phyloP scores from a whole-genome alignment of 805 yeast species.

The Suhomyces faveliae region DNA sequence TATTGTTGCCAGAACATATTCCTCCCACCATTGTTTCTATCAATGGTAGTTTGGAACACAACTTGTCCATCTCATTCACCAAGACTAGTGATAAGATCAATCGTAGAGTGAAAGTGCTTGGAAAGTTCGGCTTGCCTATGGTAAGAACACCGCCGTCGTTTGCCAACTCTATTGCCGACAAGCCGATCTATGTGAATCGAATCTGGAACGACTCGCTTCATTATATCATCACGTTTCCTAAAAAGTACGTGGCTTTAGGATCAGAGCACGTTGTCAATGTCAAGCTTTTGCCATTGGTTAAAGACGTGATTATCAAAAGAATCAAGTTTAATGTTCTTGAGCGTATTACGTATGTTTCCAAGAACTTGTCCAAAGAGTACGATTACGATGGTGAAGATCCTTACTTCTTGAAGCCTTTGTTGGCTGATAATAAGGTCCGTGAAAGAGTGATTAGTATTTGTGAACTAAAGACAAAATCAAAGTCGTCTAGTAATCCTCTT shows the following conservation, averaged over 20 bases:
- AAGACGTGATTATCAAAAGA: conserved; percentile 60
- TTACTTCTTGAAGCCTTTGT: conserved; percentile 7
- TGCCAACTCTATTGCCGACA: conserved; percentile 59
- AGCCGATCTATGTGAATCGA: conserved; percentile 73
- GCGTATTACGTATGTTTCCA: conserved; percentile 60
- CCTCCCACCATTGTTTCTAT: conserved; percentile 61
- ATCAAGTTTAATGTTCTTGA: conserved; percentile 66
- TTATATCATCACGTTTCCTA: conserved; percentile 70
- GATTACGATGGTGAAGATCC: conserved; percentile 46
- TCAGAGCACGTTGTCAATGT: conserved; percentile 59
- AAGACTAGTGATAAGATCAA: conserved; percentile 36
- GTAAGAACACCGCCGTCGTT: conserved; percentile 56
- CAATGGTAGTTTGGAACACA: conserved; percentile 48
- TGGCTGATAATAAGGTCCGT: conserved; percentile 10
- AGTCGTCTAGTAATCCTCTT: conserved; percentile 30
- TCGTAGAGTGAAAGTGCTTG: conserved; percentile 33
- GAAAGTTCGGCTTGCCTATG: conserved; percentile 42
- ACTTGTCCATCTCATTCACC: conserved; percentile 38
- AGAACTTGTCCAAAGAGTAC: conserved; percentile 49
- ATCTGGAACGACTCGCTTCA: conserved; percentile 71
- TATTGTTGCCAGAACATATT: conserved; percentile 56
- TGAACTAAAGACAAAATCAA: conserved; percentile 58
- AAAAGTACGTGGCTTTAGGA: conserved; percentile 65
- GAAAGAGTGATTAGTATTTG: conserved; percentile 60
- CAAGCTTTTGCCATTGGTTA: conserved; percentile 64